Evolutionary conservation across 148 eudicot species (phyloP), one percentile per base, ranked within the genome.

Genomic region (Diospyros lotus): DNA sequence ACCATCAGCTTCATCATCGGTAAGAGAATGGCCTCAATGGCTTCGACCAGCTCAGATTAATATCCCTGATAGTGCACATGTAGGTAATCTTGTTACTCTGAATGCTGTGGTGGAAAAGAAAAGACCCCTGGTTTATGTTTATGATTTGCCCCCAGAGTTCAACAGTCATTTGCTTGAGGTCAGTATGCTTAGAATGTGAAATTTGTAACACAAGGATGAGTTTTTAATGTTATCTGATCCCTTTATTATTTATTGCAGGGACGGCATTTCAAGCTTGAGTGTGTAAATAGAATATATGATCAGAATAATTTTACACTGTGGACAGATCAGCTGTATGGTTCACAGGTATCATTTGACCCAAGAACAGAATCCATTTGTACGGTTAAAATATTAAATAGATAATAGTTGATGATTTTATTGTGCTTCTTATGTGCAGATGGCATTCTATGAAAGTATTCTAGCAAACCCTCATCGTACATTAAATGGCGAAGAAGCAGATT

Each of bases 401-500:
- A 72, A 44, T 64, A 39, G 9, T 56, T 50, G 40, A 18, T 18
- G 11, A 8, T 46, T 60, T 61, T 48, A 71, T 73, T 60, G 38
- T 75, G 77, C 71, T 76, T 38, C 64, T 72, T 80, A 55, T 79
- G 63, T 79, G 73, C 90, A 95, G 98, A 88, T 95, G 94, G 96
- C 97, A 80, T 68, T 95, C 39, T 92, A 89, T 69, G 98, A 95
- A 81, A 92, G 97, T 73, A 17, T 95, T 61, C 82, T 95, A 75
- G 93, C 97, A 64, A 95, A 97, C 79, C 89, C 94, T 67, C 77
- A 88, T 81, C 86, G 98, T 77, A 95, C 98, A 43, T 58, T 88
- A 80, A 85, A 95, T 45, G 98, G 94, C 18, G 91, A 95, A 70
- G 97, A 95, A 88, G 98, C 98, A 72, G 97, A 95, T 76, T 95